Conservation (phyloP, 139 green algal species). For the Yamagishiella unicocca region DNA sequence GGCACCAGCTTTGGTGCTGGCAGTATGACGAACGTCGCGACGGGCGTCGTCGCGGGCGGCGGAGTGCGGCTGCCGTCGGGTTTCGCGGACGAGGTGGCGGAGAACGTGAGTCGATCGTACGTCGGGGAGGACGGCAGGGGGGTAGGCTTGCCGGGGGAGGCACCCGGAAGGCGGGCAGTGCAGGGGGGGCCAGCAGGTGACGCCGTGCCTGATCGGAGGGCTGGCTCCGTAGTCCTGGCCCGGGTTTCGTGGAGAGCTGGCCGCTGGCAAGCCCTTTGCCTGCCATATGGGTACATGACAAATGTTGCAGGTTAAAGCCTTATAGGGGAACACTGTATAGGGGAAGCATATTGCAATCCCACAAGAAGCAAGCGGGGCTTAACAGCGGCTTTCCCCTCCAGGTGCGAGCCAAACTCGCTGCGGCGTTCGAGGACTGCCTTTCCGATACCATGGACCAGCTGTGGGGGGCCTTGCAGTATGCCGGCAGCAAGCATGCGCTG, state of each 20-base stretch:
- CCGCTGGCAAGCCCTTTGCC: no score
- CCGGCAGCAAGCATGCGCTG: slow-evolving; percentile 42
- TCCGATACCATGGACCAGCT: slow-evolving; percentile 55
- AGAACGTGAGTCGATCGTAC: slow-evolving; percentile 16
- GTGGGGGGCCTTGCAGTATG: slow-evolving; percentile 51
- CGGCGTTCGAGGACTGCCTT: slow-evolving; percentile 51
- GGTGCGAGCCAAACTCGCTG: slow-evolving; percentile 33
- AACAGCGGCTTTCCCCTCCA: no score
- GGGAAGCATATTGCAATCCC: no score
- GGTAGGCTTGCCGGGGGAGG: neutral
- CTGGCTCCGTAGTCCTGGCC: no score
- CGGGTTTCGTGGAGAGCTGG: no score
- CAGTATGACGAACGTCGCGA: neutral
- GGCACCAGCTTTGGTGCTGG: neutral
- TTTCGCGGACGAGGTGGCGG: slow-evolving; percentile 2
- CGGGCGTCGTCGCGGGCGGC: neutral
- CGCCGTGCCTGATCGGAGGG: no score
- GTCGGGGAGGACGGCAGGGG: neutral
- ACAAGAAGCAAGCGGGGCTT: no score
- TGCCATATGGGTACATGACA: no score
- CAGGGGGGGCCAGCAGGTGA: no score
- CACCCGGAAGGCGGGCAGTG: neutral
- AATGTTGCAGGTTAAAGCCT: no score
- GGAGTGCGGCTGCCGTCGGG: slow-evolving; percentile 2
- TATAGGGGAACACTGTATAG: no score